Base-by-base conservation (phyloP, 148 eudicot species). In the Drosera capensis region DNA sequence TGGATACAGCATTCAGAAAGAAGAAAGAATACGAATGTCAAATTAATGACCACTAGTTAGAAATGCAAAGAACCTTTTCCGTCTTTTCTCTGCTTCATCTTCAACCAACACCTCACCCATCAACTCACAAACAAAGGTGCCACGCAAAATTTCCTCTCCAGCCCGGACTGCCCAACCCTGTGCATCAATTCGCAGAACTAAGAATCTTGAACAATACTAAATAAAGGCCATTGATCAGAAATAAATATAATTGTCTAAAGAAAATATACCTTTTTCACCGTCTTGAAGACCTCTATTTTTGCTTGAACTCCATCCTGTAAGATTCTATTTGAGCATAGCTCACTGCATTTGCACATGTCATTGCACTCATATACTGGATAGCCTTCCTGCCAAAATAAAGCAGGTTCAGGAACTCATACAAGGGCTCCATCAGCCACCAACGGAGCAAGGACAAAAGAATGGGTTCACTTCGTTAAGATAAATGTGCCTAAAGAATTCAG, bases 161-260 rank as follows among this genome's bases (percentile, higher is more conserved):
- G 86, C 73, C 70, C 93, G 78, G 23, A 85, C 86, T 43, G 73
- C 95, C 99, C 99, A 90, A 55, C 95, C 95, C 99, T 90, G 72
- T 40, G 42, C 59, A 51, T 44, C 43, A 59, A 46, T 40, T 49
- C 42, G 23, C 22, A 57, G 23, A 25, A 55, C 16, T 14, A 23
- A 20, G 25, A 52, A 29, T 29, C 38, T 0, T 0, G 26, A 35
- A 14, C 50, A n/a, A n/a, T n/a, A n/a, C n/a, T n/a, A n/a, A 35
- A 25, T 23, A 39, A 3, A 63, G 23, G 54, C n/a, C n/a, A n/a
- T n/a, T n/a, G n/a, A n/a, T n/a, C n/a, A n/a, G n/a, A n/a, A n/a
- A n/a, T n/a, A n/a, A n/a, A n/a, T n/a, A n/a, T n/a, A n/a, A n/a
- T n/a, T 14, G 16, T 58, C 30, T 36, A 54, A 6, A 23, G 24